Evolutionary conservation across 176 grass and related monocot genomes (phyloP).

Genomic region (Pontederia crassipes): DNA sequence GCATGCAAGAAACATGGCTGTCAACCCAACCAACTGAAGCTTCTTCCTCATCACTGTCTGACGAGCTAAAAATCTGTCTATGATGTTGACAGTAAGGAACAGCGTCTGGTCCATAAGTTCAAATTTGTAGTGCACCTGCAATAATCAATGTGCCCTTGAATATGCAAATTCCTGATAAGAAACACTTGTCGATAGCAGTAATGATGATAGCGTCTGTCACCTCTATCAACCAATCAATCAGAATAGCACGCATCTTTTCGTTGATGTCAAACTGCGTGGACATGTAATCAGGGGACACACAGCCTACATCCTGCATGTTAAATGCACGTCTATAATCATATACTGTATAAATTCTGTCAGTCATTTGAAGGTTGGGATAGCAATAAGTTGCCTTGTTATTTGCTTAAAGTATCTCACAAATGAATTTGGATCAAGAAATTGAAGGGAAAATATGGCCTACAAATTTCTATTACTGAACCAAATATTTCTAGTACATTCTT

Average conservation of each 20-base stretch:
- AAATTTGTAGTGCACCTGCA: slow-evolving; percentile 80
- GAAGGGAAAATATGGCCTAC: too few relatives aligned
- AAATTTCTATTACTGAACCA: too few relatives aligned
- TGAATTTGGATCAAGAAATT: too few relatives aligned
- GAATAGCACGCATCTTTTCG: slow-evolving; percentile 81
- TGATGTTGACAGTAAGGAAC: slow-evolving; percentile 77
- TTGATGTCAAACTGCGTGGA: slow-evolving; percentile 63
- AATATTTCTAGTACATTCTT: too few relatives aligned
- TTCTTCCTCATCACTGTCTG: slow-evolving; percentile 63
- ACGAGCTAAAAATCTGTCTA: slow-evolving; percentile 56
- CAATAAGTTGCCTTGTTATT: not conserved
- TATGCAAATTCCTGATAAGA: not conserved
- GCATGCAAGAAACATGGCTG: slow-evolving; percentile 79
- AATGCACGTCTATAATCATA: not conserved
- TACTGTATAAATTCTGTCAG: not conserved
- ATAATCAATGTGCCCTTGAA: too few relatives aligned
- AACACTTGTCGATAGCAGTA: not conserved
- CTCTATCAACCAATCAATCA: slow-evolving; percentile 95
- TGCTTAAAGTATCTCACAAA: not conserved
- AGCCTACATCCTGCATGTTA: slow-evolving; percentile 39
- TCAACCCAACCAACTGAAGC: slow-evolving; percentile 85
- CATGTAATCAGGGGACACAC: slow-evolving; percentile 72
- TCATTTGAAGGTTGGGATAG: not conserved
- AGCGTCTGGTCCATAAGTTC: slow-evolving; percentile 70
- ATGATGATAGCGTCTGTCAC: slow-evolving; percentile 6